Percentiles rank a stretch among this genome's conserved stretches.
Evolutionary conservation across 345 rosid species (phyloP).

Genomic region (Excoecaria cochinchinensis): DNA sequence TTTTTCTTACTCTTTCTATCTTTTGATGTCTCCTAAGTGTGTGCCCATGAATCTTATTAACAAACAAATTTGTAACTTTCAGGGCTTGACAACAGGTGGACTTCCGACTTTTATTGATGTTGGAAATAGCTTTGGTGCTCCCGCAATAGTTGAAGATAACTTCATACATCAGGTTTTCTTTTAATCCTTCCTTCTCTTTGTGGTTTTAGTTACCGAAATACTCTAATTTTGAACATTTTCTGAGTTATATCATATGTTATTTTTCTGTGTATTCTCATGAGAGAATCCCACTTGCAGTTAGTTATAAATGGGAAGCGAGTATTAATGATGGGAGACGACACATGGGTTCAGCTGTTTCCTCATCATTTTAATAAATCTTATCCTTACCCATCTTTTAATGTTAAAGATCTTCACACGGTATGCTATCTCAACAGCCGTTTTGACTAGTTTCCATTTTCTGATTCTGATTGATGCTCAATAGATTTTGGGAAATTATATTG

Average conservation of each 20-base stretch:
- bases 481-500: not conserved
- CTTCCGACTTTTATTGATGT: constrained; percentile 92
- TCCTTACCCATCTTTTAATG: constrained; percentile 94
- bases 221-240: not conserved
- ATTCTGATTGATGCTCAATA: not conserved
- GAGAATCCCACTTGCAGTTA: constrained; percentile 38
- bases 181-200: not conserved
- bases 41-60: not conserved
- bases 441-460: not conserved
- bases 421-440: constrained; percentile 15
- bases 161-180: constrained; percentile 64
- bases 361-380: constrained; percentile 74
- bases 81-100: constrained; percentile 96
- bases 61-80: not conserved
- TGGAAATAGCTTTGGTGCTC: constrained; percentile 93
- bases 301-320: constrained; percentile 74
- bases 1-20: not conserved
- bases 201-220: not conserved
- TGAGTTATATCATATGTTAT: not conserved
- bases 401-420: constrained; percentile 89
- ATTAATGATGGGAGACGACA: constrained; percentile 96
- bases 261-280: not conserved
- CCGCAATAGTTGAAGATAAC: constrained; percentile 88
- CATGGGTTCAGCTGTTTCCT: constrained; percentile 92
- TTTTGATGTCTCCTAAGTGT: not conserved